Percentiles rank a stretch among this genome's conserved stretches.
Evolutionary conservation across 1,284 basidiomycete genomes (phyloP).

Genomic region (Thecaphora frezii): DNA sequence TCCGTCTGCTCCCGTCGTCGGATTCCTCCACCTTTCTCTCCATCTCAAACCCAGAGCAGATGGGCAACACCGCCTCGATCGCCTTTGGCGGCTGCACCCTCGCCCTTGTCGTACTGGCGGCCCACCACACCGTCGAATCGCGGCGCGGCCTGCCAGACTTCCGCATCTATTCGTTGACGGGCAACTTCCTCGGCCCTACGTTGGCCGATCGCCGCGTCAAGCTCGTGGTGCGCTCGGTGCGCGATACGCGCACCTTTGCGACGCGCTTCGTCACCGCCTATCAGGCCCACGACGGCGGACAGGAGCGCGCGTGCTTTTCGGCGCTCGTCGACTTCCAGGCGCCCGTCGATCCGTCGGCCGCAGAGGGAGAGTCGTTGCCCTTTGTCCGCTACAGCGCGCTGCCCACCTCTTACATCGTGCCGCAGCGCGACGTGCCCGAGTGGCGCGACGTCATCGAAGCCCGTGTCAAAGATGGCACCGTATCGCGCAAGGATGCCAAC

Average conservation of each 20-base stretch:
- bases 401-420: not conserved
- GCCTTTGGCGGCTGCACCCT: conserved; percentile 50
- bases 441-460: not conserved
- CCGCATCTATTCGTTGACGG: conserved; percentile 41
- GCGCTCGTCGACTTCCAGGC: conserved; percentile 41
- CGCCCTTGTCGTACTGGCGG: conserved; percentile 32
- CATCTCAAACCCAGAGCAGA: conserved; percentile 30
- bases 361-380: too few species aligned
- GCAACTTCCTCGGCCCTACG: conserved; percentile 46
- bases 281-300: conserved; percentile 27
- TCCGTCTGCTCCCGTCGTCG: conserved; percentile 26
- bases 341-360: conserved; percentile 15
- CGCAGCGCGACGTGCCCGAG: not conserved
- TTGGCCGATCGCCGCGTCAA: conserved; percentile 27
- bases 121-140: conserved; percentile 37
- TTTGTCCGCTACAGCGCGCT: not conserved
- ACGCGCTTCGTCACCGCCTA: conserved; percentile 39
- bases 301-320: conserved; percentile 26
- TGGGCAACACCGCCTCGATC: conserved; percentile 46
- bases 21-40: conserved; percentile 31
- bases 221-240: conserved; percentile 27
- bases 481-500: too few species aligned
- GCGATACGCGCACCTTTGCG: conserved; percentile 43
- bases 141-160: conserved; percentile 14
- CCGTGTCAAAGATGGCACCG: too few species aligned